Percentiles rank a stretch among this genome's conserved stretches.
These are phyloP conservation scores for Tricholoma sp. DNA, from an alignment of 768 basidiomycete species.

Conservation along the genomic window DNA sequence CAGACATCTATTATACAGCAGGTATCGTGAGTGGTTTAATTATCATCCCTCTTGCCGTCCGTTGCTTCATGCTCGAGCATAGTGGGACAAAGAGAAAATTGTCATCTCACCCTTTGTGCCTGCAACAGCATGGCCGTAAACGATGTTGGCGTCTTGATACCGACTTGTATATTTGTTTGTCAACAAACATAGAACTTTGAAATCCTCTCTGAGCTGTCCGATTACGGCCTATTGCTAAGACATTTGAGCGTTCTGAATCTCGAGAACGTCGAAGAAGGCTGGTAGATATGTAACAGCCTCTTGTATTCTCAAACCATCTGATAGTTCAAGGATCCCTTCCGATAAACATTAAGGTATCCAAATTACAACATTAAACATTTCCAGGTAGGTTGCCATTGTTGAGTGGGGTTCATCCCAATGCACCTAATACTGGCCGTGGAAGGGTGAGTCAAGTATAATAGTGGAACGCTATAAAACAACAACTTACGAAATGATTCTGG, in stretches of 20 bases:
- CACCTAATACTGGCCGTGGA: no score
- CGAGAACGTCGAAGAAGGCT: no score
- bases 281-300: no score
- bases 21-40: constrained; percentile 30
- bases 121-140: constrained; percentile 27
- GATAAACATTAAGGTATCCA: neutral
- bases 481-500: neutral
- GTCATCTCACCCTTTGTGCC: constrained; percentile 41
- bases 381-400: neutral
- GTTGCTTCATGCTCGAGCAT: neutral
- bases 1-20: constrained; percentile 37
- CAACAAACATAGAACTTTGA: no score
- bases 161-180: neutral
- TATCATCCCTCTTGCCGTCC: neutral
- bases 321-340: no score
- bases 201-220: no score
- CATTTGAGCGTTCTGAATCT: no score
- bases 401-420: neutral
- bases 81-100: constrained; percentile 59
- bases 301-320: no score
- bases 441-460: neutral
- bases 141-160: neutral
- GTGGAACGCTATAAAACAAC: no score
- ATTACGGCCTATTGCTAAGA: no score
- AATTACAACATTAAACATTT: neutral